A percentile compares a stretch with the other conserved stretches of the same genome.
These are phyloP conservation scores for Solanum hybrid DNA, from an alignment of 305 asterid genomes.

Conservation along the genomic window DNA sequence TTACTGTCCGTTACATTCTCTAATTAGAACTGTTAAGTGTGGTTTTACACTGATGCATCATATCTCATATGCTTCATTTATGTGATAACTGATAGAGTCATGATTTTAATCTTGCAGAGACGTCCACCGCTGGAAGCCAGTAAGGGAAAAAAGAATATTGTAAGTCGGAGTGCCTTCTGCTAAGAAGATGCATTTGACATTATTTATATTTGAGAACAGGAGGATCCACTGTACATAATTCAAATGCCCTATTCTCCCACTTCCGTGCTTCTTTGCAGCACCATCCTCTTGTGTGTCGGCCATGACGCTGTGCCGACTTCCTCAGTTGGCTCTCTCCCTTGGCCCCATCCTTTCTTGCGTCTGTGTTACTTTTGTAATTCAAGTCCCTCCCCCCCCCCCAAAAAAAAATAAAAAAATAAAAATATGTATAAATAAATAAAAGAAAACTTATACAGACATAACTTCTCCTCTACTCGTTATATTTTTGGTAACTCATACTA, in stretches of 20 bases:
- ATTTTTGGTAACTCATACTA: not conserved
- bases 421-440: too few species aligned
- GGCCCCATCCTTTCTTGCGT: not conserved
- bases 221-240: not conserved
- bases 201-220: not conserved
- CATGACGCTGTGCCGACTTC: not conserved
- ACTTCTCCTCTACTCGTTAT: not conserved
- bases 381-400: too few species aligned
- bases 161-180: conserved; percentile 15
- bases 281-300: not conserved
- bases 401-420: too few species aligned
- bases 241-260: not conserved
- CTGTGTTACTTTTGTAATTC: not conserved
- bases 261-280: not conserved
- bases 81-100: not conserved
- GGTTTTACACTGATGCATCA: not conserved
- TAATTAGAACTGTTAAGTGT: not conserved
- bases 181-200: not conserved
- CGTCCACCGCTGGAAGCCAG: conserved; percentile 20
- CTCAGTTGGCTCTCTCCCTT: not conserved
- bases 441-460: not conserved
- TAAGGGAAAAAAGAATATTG: conserved; percentile 57
- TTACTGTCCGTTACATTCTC: not conserved
- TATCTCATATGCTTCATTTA: not conserved
- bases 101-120: conserved; percentile 44